These are phyloP conservation scores for Penicillium dipodomyicola DNA, from an alignment of 495 filamentous ascomycete genomes.

Conservation along the genomic window DNA sequence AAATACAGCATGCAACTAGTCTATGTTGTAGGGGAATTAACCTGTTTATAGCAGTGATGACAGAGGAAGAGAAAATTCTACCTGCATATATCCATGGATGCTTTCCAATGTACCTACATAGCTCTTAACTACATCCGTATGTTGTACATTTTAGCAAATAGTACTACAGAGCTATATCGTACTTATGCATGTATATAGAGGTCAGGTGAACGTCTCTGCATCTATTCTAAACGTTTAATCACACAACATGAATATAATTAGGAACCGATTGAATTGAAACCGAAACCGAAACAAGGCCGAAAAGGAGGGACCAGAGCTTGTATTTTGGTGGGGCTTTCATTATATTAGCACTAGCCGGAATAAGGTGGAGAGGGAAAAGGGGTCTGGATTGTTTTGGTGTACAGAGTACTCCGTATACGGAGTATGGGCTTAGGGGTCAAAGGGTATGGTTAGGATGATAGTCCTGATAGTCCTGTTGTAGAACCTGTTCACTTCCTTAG, in stretches of 20 bases:
- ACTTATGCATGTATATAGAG: background rate
- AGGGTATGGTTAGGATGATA: background rate
- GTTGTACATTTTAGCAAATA: no score
- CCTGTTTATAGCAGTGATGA: no score
- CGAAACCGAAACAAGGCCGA: background rate
- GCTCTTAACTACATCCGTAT: background rate
- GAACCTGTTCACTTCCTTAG: no score
- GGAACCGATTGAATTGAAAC: background rate
- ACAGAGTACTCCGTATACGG: background rate
- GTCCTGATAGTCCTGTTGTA: no score
- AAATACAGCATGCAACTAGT: background rate
- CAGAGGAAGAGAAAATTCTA: background rate
- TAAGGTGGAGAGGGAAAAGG: background rate
- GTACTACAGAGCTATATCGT: background rate
- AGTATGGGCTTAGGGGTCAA: background rate
- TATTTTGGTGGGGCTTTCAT: background rate
- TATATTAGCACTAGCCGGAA: background rate
- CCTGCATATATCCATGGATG: no score
- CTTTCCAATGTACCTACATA: background rate
- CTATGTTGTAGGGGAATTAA: background rate
- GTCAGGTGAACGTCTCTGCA: background rate
- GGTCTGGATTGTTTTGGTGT: slow-evolving; percentile 9
- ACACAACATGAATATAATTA: background rate
- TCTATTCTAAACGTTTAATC: background rate
- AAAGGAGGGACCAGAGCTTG: slow-evolving; percentile 9